Evolutionary conservation across 371 early-diverging fungal genomes (phyloP).

Genomic region (Mucor racemosus): DNA sequence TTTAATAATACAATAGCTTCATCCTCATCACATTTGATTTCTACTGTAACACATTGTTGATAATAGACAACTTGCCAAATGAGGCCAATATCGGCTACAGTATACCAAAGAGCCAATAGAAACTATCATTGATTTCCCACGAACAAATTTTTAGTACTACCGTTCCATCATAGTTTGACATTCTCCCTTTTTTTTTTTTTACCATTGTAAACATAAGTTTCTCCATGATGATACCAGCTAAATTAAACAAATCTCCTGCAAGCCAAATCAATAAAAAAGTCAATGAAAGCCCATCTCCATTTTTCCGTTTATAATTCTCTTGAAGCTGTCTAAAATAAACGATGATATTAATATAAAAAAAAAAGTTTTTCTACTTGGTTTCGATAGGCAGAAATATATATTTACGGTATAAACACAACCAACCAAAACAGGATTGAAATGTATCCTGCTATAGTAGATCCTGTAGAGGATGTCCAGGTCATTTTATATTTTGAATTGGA

Average conservation of each 20-base stretch:
- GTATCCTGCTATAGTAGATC: conserved; percentile 38
- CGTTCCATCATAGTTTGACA: background rate
- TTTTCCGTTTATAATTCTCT: conserved; percentile 57
- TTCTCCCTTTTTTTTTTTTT: background rate
- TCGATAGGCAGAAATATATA: too few species aligned
- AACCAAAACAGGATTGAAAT: conserved; percentile 59
- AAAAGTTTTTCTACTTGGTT: background rate
- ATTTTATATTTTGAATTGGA: background rate
- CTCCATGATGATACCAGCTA: conserved; percentile 71
- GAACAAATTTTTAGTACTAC: background rate
- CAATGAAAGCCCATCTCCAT: conserved; percentile 61
- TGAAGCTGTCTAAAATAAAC: conserved; percentile 49
- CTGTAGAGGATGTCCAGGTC: background rate
- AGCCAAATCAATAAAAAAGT: conserved; percentile 76
- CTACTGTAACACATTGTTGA: conserved; percentile 30
- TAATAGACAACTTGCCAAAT: conserved; percentile 53
- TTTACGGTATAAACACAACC: conserved; percentile 58
- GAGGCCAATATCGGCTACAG: conserved; percentile 41
- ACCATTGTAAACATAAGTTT: conserved; percentile 70
- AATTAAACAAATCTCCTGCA: conserved; percentile 74
- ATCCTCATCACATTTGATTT: conserved; percentile 31
- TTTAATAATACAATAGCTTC: conserved; percentile 13
- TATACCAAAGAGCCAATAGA: conserved; percentile 43
- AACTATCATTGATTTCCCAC: conserved; percentile 18
- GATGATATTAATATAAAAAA: background rate